A percentile compares a stretch with the other conserved stretches of the same genome.
Conservation (phyloP, 208 protist species). For the Naegleria fowleri region DNA sequence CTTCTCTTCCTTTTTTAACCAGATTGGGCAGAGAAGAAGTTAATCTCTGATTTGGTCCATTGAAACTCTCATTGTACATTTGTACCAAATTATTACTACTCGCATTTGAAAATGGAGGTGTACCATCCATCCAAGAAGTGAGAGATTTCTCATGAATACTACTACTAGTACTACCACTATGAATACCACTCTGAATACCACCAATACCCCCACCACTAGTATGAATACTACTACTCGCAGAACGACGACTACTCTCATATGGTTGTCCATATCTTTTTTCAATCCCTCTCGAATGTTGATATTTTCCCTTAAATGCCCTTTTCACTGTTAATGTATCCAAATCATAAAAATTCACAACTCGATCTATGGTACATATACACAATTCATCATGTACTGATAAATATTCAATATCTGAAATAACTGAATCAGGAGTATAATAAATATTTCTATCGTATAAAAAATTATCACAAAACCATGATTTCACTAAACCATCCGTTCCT, state of each 20-base stretch:
- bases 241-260: too few species aligned
- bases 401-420: background rate
- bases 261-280: background rate
- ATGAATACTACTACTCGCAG: too few species aligned
- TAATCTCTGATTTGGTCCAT: too few species aligned
- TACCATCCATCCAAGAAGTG: too few species aligned
- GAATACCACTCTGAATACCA: too few species aligned
- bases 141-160: too few species aligned
- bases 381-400: background rate
- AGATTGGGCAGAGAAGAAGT: background rate
- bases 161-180: too few species aligned
- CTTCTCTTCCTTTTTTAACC: background rate
- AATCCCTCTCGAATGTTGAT: background rate
- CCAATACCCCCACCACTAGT: too few species aligned
- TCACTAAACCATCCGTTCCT: constrained; percentile 30
- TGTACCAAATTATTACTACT: too few species aligned
- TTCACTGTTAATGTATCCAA: background rate
- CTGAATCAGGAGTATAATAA: background rate
- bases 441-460: background rate
- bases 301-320: background rate
- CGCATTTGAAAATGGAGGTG: too few species aligned
- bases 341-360: background rate
- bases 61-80: too few species aligned
- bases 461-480: constrained; percentile 16
- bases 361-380: background rate